Percentiles rank a stretch among this genome's conserved stretches.
These are phyloP conservation scores for Maudiozyma turicensis DNA, from an alignment of 805 yeast species.

Conservation along the genomic window DNA sequence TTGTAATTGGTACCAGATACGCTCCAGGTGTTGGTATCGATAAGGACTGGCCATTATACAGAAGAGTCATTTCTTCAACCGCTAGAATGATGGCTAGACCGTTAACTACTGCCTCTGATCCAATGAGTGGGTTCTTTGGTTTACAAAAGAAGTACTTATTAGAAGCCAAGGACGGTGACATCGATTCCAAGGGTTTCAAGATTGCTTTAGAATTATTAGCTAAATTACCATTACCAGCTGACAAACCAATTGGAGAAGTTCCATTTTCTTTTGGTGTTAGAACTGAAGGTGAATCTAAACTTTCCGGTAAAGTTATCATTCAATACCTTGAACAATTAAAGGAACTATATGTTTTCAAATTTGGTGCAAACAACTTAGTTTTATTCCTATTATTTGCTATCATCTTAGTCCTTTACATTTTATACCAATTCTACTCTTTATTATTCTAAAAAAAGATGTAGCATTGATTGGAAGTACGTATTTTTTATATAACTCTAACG, in stretches of 20 bases:
- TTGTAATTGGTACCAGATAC: slow-evolving; percentile 42
- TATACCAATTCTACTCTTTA: slow-evolving; percentile 19
- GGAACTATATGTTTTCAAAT: slow-evolving; percentile 38
- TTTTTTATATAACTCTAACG: background rate
- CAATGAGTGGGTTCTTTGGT: slow-evolving; percentile 46
- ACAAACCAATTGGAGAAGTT: slow-evolving; percentile 35
- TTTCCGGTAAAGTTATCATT: slow-evolving; percentile 40
- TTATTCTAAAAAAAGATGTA: slow-evolving; percentile 10
- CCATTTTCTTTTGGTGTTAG: slow-evolving; percentile 45
- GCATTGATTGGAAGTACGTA: background rate
- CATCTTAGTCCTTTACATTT: slow-evolving; percentile 23
- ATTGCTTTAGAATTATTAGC: slow-evolving; percentile 41
- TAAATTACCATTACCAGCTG: slow-evolving; percentile 34
- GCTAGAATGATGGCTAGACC: slow-evolving; percentile 43
- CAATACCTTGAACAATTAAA: slow-evolving; percentile 39
- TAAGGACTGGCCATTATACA: slow-evolving; percentile 43
- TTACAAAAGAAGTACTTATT: slow-evolving; percentile 36
- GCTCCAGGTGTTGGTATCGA: slow-evolving; percentile 48
- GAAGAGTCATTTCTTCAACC: slow-evolving; percentile 40
- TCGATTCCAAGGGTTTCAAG: slow-evolving; percentile 39
- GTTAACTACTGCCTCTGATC: slow-evolving; percentile 42
- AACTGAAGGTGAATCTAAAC: slow-evolving; percentile 44
- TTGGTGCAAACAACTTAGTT: slow-evolving; percentile 32
- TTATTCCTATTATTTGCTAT: slow-evolving; percentile 26
- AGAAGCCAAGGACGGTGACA: slow-evolving; percentile 28